These are phyloP conservation scores for Naganishia friedmannii DNA, from an alignment of 768 basidiomycete genomes.

Conservation along the genomic window DNA sequence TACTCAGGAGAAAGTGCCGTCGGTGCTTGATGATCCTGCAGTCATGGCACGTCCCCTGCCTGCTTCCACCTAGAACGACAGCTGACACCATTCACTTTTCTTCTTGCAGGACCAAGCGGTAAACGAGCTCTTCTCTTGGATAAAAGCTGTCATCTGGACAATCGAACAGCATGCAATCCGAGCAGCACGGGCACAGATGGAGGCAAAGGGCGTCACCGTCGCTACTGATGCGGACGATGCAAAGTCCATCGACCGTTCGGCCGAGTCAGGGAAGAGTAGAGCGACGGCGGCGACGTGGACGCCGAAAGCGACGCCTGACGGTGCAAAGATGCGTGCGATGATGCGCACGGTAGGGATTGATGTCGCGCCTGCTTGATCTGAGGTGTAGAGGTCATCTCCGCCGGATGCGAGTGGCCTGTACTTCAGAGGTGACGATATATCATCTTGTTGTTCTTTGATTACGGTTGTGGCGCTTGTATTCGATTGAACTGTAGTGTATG, in stretches of 20 bases:
- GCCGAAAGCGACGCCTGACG: constrained; percentile 25
- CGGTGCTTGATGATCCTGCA: constrained; percentile 43
- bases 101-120: constrained; percentile 44
- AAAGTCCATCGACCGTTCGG: not conserved
- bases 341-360: constrained; percentile 29
- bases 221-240: not conserved
- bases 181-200: constrained; percentile 20
- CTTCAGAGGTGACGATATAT: not conserved
- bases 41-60: constrained; percentile 3
- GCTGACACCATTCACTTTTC: not conserved
- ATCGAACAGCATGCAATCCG: constrained; percentile 47
- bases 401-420: not conserved
- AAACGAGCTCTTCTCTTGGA: constrained; percentile 50
- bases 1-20: not conserved
- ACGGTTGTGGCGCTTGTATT: not conserved
- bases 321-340: constrained; percentile 24
- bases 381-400: not conserved
- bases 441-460: not conserved
- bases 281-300: constrained; percentile 17
- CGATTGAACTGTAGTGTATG: too few species aligned
- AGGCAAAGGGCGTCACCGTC: constrained; percentile 16
- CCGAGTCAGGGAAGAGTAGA: not conserved
- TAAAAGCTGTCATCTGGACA: constrained; percentile 51
- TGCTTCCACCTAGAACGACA: not conserved
- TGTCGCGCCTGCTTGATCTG: constrained; percentile 16